Conservation (phyloP, 768 basidiomycete species). For the Mycena filopes region DNA sequence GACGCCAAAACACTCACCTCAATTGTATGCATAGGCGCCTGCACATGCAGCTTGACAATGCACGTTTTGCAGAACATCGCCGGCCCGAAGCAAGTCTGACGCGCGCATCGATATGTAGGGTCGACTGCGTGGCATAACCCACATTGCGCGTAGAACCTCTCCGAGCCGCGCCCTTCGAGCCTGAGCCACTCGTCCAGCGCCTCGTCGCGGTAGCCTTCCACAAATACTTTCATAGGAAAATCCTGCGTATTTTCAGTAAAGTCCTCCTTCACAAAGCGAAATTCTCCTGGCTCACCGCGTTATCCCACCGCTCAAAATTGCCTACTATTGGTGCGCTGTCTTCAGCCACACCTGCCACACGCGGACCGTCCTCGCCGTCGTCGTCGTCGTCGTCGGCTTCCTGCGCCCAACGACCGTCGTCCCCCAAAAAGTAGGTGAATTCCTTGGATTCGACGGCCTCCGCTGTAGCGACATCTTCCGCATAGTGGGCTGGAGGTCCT, state of each 20-base stretch:
- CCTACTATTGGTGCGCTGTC: background rate
- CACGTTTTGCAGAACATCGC: background rate
- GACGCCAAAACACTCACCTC: background rate
- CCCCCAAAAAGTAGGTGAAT: background rate
- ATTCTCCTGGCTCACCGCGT: background rate
- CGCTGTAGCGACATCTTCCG: background rate
- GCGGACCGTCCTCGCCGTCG: background rate
- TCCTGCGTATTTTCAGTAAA: background rate
- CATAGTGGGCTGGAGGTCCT: background rate
- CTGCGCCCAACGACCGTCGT: background rate
- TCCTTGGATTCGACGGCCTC: background rate
- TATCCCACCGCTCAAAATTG: background rate
- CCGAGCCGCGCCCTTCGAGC: background rate
- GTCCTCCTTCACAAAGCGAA: too few species aligned
- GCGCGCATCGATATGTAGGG: background rate
- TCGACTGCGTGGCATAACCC: background rate
- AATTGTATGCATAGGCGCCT: background rate
- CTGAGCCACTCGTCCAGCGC: background rate
- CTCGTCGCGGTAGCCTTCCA: background rate
- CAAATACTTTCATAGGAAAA: background rate
- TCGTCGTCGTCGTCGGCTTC: too few species aligned
- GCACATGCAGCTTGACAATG: background rate
- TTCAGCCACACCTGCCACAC: background rate
- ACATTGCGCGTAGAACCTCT: background rate
- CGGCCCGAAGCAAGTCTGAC: background rate